Conservation (phyloP, 306 rosid species). For the Carpinus viminea region DNA sequence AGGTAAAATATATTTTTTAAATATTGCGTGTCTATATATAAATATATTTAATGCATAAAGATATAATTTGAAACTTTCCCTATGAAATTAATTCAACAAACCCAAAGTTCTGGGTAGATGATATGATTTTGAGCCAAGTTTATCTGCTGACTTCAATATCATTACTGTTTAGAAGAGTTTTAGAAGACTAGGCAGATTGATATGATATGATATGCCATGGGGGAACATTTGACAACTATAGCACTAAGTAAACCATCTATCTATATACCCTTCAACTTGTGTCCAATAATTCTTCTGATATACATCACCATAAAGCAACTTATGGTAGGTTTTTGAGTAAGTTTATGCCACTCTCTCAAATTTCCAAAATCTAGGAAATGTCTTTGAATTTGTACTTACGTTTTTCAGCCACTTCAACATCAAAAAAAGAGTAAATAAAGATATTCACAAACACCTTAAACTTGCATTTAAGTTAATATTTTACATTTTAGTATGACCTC, state of each 20-base stretch:
- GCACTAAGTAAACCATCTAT: neutral
- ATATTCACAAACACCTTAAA: neutral
- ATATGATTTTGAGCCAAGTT: neutral
- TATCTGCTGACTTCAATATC: too few relatives aligned
- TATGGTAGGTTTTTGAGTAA: neutral
- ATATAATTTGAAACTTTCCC: neutral
- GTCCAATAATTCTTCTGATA: neutral
- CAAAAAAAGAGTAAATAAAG: neutral
- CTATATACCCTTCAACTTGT: neutral
- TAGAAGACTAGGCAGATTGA: neutral
- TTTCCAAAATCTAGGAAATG: neutral
- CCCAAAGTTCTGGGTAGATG: conserved; percentile 1
- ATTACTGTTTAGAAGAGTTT: too few relatives aligned
- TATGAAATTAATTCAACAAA: neutral
- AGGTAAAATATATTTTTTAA: neutral
- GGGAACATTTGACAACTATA: neutral
- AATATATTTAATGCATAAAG: too few relatives aligned
- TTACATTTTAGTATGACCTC: neutral
- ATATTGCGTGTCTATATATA: neutral
- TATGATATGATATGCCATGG: neutral
- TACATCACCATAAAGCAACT: neutral
- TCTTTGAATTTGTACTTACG: neutral
- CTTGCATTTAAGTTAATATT: neutral
- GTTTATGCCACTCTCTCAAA: neutral
- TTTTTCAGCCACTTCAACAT: neutral